Evolutionary conservation across 768 basidiomycete genomes (phyloP).

Genomic region (Pleurotus tuoliensis): DNA sequence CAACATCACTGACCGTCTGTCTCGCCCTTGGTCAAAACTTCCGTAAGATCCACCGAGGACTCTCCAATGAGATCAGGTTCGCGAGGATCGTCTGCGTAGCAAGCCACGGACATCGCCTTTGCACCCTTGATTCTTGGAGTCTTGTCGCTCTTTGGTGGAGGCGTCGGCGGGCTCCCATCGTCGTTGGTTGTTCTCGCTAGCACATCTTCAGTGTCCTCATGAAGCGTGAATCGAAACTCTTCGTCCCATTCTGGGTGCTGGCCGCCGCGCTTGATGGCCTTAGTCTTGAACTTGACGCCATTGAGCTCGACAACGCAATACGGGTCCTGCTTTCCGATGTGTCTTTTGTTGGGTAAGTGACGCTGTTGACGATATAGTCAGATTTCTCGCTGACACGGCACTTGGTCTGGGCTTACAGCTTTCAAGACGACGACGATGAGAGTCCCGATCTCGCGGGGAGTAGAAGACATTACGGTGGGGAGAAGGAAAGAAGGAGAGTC

Average conservation of each 20-base stretch:
- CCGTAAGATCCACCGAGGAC: conserved; percentile 78
- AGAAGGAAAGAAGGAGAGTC: conserved; percentile 3
- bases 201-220: conserved; percentile 67
- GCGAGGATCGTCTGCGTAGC: conserved; percentile 92
- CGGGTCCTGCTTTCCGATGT: conserved; percentile 96
- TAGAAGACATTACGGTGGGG: conserved; percentile 44
- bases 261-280: conserved; percentile 93
- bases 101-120: conserved; percentile 72
- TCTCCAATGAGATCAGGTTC: conserved; percentile 98
- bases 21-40: conserved; percentile 91
- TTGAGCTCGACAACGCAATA: conserved; percentile 82
- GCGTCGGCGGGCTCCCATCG: conserved; percentile 56
- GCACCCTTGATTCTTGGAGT: conserved; percentile 61
- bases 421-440: conserved; percentile 91
- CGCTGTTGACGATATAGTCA: conserved; percentile 42
- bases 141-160: conserved; percentile 60
- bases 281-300: conserved; percentile 82
- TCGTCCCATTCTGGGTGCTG: conserved; percentile 99
- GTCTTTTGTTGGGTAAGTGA: conserved; percentile 85
- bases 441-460: conserved; percentile 81
- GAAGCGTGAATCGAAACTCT: conserved; percentile 88
- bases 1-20: conserved; percentile 73
- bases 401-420: conserved; percentile 59
- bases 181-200: conserved; percentile 35
- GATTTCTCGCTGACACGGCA: background rate